Evolutionary conservation across 768 basidiomycete genomes (phyloP), one percentile per base, ranked within the genome.

Genomic region (Hortiboletus flavorubellus): DNA sequence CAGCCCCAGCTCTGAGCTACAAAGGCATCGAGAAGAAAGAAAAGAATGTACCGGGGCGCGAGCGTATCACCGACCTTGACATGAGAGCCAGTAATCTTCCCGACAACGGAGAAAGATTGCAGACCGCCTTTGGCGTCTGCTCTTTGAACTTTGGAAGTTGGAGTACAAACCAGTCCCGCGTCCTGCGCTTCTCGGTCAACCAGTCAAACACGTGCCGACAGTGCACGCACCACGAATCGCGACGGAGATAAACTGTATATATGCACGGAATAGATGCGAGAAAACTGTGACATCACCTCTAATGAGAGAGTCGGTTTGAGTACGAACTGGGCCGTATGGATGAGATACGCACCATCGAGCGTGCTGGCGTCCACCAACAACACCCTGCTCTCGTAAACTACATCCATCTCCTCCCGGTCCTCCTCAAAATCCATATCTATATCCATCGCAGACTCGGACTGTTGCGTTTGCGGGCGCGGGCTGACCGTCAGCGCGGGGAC

Each of bases 181-280:
- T 82, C 81, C 81, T 82, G 55, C n/a, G 15, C 12, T 12, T 21
- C 26, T 21, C 21, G 5, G 26, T 63, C 30, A 63, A 51, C 38
- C 1, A 2, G 31, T 46, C 10, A 7, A 18, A 41, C 21, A 35
- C 12, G 39, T 14, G 16, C 56, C 31, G 35, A 29, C 2, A 38
- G 14, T 12, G 33, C 11, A 57, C 59, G 38, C 43, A 74, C 85
- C 51, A 65, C 84, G 38, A 91, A 66, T 5, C 76, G 79, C 1
- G 83, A 80, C 1, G 89, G 85, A 0, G 89, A 83, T 31, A 93
- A 65, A 63, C 87, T 83, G 68, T 93, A 92, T 9, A 93, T 70
- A 60, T 88, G 82, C 14, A 84, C 73, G 2, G 80, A 80, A 58
- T 76, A 64, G n/a, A 89, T 60, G 26, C 73, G 76, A 1, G 65